phyloP scores from a whole-genome alignment of 345 rosid species.

The Acer saccharum region DNA sequence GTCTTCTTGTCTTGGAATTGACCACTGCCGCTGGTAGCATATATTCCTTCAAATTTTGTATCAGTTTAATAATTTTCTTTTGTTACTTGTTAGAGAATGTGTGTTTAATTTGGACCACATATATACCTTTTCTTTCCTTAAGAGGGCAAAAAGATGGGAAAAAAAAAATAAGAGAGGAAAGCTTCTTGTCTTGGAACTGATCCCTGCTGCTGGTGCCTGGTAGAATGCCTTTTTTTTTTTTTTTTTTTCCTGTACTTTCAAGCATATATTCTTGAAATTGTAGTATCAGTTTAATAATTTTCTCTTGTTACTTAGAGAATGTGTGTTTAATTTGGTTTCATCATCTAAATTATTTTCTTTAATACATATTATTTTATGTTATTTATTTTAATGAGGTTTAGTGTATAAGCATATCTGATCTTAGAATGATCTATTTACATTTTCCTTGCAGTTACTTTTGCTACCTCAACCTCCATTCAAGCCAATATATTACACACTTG shows the following conservation, averaged over 20 bases:
- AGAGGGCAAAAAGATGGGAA: neutral
- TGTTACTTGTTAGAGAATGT: neutral
- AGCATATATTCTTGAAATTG: neutral
- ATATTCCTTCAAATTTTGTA: neutral
- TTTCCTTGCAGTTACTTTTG: constrained; percentile 78
- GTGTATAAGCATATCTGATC: neutral
- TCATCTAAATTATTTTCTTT: neutral
- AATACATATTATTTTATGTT: neutral
- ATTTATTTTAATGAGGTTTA: neutral
- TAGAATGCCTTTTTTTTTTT: too few species aligned
- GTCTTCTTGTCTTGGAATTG: neutral
- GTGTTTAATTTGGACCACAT: neutral
- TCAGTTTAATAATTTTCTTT: neutral
- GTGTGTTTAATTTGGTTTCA: neutral
- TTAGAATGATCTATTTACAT: neutral
- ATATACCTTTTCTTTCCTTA: neutral
- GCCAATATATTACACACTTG: constrained; percentile 87
- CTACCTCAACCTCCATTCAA: constrained; percentile 94
- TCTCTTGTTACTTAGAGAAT: neutral
- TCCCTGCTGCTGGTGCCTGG: neutral
- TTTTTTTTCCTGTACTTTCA: too few species aligned
- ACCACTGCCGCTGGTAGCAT: neutral
- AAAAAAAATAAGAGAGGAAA: neutral
- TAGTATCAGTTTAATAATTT: neutral
- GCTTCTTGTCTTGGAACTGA: neutral